Percentiles rank a stretch among this genome's conserved stretches.
phyloP scores from a whole-genome alignment of 1,284 basidiomycete species.

The Sporisorium sorghi region DNA sequence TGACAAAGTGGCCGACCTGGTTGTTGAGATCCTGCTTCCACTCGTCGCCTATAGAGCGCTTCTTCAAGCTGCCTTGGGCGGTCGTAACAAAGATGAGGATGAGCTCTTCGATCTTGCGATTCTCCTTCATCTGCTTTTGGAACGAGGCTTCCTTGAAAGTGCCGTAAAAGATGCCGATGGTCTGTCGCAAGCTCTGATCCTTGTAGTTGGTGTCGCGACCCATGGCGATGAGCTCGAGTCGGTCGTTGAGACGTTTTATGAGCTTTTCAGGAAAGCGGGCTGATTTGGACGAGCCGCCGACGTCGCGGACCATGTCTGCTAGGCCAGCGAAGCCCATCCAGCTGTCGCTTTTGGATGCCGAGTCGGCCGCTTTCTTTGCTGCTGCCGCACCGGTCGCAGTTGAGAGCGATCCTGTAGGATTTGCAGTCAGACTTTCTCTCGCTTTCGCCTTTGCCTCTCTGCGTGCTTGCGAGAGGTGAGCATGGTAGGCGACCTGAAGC shows the following conservation, averaged over 20 bases:
- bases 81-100: conserved; percentile 95
- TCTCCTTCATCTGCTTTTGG: conserved; percentile 80
- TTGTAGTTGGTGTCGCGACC: conserved; percentile 63
- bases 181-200: conserved; percentile 59
- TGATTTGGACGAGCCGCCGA: conserved; percentile 48
- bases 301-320: conserved; percentile 58
- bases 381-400: conserved; percentile 14
- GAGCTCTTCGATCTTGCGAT: conserved; percentile 94
- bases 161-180: conserved; percentile 65
- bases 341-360: conserved; percentile 35
- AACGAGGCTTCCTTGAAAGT: conserved; percentile 62
- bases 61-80: conserved; percentile 73
- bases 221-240: conserved; percentile 65
- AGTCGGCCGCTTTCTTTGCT: conserved; percentile 30
- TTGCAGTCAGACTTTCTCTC: conserved; percentile 19
- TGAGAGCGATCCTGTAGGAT: conserved; percentile 9
- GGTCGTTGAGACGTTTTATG: conserved; percentile 61
- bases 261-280: conserved; percentile 67
- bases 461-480: conserved; percentile 30
- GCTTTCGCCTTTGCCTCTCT: conserved; percentile 43
- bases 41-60: conserved; percentile 77
- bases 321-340: conserved; percentile 61
- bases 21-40: conserved; percentile 94
- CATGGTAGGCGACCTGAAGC: conserved; percentile 62
- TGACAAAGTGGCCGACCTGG: conserved; percentile 88